phyloP scores from a whole-genome alignment of 371 early-diverging fungal genomes.

The Mucor plumbeus region DNA sequence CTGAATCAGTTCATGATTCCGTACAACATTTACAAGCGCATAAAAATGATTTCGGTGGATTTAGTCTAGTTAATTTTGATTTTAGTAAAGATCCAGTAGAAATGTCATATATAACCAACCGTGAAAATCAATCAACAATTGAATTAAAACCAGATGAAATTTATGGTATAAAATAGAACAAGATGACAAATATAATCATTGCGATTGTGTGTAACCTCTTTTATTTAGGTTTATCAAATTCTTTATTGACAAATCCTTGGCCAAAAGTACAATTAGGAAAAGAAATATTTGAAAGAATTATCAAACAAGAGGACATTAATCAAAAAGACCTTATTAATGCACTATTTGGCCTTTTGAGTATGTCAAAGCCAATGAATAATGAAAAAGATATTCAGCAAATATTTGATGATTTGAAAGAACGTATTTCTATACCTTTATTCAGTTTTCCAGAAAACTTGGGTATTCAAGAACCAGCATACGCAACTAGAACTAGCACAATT shows the following conservation, averaged over 20 bases:
- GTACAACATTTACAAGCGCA: slow-evolving; percentile 32
- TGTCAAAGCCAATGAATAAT: slow-evolving; percentile 32
- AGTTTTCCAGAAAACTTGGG: slow-evolving; percentile 4
- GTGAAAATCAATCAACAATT: slow-evolving; percentile 33
- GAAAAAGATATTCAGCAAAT: slow-evolving; percentile 13
- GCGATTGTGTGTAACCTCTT: not conserved
- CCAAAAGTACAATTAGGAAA: slow-evolving; percentile 53
- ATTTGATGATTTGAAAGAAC: slow-evolving; percentile 32
- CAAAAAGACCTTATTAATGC: slow-evolving; percentile 46
- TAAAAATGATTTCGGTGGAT: slow-evolving; percentile 51
- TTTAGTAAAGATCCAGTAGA: slow-evolving; percentile 32
- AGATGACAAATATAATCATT: not conserved
- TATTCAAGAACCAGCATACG: slow-evolving; percentile 30
- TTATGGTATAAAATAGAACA: slow-evolving; percentile 39
- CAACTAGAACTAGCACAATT: slow-evolving; percentile 61
- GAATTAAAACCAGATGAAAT: slow-evolving; percentile 29
- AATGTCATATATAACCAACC: slow-evolving; percentile 48
- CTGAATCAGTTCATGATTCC: slow-evolving; percentile 25
- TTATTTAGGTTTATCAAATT: slow-evolving; percentile 56
- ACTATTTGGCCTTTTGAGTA: slow-evolving; percentile 52
- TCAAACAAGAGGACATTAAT: slow-evolving; percentile 26
- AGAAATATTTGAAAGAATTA: slow-evolving; percentile 34
- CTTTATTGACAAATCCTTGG: slow-evolving; percentile 56
- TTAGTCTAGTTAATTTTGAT: slow-evolving; percentile 59
- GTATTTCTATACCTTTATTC: slow-evolving; percentile 46